phyloP scores from a whole-genome alignment of 768 basidiomycete species.

The Candolleomyces aberdarensis region DNA sequence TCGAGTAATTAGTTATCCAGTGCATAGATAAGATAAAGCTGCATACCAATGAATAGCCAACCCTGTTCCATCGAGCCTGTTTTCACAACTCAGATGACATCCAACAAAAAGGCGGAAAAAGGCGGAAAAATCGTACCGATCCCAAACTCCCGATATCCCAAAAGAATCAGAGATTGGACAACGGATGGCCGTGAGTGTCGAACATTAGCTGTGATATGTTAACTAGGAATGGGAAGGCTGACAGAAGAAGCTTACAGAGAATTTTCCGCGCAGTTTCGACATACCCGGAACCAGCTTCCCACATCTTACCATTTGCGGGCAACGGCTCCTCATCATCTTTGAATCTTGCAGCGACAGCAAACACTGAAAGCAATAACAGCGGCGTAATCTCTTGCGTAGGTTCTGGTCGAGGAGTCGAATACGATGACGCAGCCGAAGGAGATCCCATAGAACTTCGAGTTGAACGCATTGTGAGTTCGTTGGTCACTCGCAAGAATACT shows the following conservation, averaged over 20 bases:
- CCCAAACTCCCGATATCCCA: constrained; percentile 84
- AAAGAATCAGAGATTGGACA: constrained; percentile 74
- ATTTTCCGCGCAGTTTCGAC: constrained; percentile 59
- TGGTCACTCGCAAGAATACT: constrained; percentile 23
- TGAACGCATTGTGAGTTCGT: constrained; percentile 12
- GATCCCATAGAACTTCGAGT: neutral
- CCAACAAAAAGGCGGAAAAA: neutral
- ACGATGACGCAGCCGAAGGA: constrained; percentile 21
- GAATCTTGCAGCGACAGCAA: constrained; percentile 78
- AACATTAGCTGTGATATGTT: constrained; percentile 40
- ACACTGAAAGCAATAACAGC: constrained; percentile 74
- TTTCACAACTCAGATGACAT: too few species aligned
- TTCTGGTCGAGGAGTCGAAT: constrained; percentile 43
- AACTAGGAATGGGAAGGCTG: neutral
- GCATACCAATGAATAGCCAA: constrained; percentile 75
- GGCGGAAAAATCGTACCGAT: constrained; percentile 38
- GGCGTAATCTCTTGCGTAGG: constrained; percentile 63
- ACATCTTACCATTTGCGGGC: constrained; percentile 54
- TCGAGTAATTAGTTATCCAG: neutral
- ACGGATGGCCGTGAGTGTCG: constrained; percentile 70
- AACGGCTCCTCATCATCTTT: constrained; percentile 46
- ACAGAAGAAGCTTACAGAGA: constrained; percentile 44
- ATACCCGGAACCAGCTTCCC: constrained; percentile 67
- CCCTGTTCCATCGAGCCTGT: constrained; percentile 74
- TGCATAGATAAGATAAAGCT: constrained; percentile 2